These are phyloP conservation scores for Solanum medicagineum DNA, from an alignment of 257 asterid species.

Conservation along the genomic window DNA sequence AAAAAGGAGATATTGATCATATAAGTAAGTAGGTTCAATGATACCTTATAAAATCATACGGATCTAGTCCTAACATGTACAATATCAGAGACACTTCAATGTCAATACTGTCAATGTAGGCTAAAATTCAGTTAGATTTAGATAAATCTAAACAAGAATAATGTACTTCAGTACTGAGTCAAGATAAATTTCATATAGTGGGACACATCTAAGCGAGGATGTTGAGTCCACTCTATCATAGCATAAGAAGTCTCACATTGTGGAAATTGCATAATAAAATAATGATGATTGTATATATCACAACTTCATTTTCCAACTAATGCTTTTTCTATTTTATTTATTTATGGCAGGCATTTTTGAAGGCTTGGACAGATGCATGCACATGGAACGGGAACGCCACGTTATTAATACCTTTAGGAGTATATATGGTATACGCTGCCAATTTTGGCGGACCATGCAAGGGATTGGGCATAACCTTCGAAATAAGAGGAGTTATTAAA, in stretches of 20 bases:
- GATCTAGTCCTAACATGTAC: no score
- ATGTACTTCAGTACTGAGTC: no score
- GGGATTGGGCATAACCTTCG: neutral
- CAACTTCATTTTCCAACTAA: neutral
- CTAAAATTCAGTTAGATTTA: no score
- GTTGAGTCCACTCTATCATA: no score
- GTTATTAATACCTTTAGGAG: neutral
- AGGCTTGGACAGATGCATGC: neutral
- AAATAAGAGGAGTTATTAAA: neutral
- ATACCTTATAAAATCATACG: no score
- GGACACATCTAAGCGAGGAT: no score
- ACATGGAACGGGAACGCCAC: neutral
- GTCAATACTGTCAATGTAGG: no score
- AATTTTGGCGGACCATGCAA: neutral
- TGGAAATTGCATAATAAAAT: neutral
- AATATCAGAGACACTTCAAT: no score
- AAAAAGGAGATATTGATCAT: no score
- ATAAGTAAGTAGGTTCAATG: no score
- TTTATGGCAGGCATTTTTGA: neutral
- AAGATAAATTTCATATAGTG: no score
- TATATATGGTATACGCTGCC: neutral
- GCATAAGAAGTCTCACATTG: neutral
- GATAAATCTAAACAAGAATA: no score
- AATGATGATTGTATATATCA: neutral
- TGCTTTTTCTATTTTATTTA: neutral